Evolutionary conservation across 179 eudicot genomes (phyloP).

Genomic region (Monotropa hypopitys): DNA sequence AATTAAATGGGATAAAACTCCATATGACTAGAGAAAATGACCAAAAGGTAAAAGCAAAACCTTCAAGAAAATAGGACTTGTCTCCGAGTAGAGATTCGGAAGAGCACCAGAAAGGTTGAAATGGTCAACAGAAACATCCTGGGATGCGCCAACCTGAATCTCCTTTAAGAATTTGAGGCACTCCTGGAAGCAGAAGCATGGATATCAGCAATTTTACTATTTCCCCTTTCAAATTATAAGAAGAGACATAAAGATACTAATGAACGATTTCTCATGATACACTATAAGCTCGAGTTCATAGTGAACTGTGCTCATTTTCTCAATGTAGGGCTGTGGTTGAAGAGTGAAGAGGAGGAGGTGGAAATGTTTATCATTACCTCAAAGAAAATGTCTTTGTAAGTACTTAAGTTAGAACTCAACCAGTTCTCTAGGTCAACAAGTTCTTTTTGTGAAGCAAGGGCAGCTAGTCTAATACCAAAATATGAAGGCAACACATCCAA

Average conservation of each 20-base stretch:
- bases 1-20: background rate
- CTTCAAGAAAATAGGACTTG: constrained; percentile 49
- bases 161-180: constrained; percentile 62
- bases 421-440: constrained; percentile 76
- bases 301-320: background rate
- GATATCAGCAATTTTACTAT: constrained; percentile 2
- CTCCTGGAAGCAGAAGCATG: constrained; percentile 41
- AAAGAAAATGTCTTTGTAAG: constrained; percentile 41
- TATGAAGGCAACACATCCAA: constrained; percentile 65
- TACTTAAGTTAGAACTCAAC: constrained; percentile 46
- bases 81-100: constrained; percentile 30
- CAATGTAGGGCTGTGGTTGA: background rate
- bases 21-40: background rate
- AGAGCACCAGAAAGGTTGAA: constrained; percentile 39
- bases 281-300: background rate
- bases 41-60: constrained; percentile 23
- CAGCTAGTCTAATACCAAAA: constrained; percentile 65
- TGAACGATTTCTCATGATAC: background rate
- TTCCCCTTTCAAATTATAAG: constrained; percentile 5
- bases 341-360: background rate
- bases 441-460: constrained; percentile 60
- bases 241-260: background rate
- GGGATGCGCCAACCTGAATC: constrained; percentile 31
- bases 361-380: constrained; percentile 42
- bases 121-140: constrained; percentile 40